Conservation (phyloP, 1,139 yeast species). For the Suzukiozyma palmioleophila region DNA sequence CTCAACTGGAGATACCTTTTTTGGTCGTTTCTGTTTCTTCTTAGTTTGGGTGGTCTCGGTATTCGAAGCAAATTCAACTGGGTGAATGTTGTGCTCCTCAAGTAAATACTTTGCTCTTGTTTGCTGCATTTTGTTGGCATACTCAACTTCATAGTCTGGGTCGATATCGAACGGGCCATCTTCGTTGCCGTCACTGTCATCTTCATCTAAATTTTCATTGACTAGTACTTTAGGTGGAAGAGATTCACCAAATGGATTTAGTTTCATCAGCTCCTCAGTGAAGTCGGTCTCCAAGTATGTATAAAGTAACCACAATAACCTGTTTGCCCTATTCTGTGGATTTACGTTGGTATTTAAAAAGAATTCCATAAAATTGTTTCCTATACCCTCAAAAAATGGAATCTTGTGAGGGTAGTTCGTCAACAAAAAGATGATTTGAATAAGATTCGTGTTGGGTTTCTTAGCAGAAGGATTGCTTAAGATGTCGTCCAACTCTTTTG, state of each 20-base stretch:
- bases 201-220: slow-evolving; percentile 25
- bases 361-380: slow-evolving; percentile 54
- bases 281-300: slow-evolving; percentile 73
- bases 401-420: slow-evolving; percentile 50
- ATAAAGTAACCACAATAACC: slow-evolving; percentile 82
- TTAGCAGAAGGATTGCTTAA: slow-evolving; percentile 23
- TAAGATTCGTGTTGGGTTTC: slow-evolving; percentile 53
- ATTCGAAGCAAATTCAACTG: slow-evolving; percentile 1
- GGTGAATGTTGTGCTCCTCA: slow-evolving; percentile 28
- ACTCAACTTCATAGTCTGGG: slow-evolving; percentile 63
- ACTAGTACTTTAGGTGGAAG: slow-evolving; percentile 48
- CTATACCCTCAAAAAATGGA: slow-evolving; percentile 15
- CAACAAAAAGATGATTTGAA: slow-evolving; percentile 70
- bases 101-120: slow-evolving; percentile 57
- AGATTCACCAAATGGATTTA: slow-evolving; percentile 62
- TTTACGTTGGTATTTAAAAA: slow-evolving; percentile 50
- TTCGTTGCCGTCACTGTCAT: slow-evolving; percentile 14
- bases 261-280: slow-evolving; percentile 44
- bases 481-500: slow-evolving; percentile 45
- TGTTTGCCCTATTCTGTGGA: slow-evolving; percentile 62
- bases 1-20: background rate
- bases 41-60: background rate
- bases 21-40: background rate
- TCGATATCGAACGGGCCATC: slow-evolving; percentile 53
- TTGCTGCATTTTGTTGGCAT: slow-evolving; percentile 64